phyloP scores from a whole-genome alignment of 192 early-diverging fungal species.

The Coemansia sp. region DNA sequence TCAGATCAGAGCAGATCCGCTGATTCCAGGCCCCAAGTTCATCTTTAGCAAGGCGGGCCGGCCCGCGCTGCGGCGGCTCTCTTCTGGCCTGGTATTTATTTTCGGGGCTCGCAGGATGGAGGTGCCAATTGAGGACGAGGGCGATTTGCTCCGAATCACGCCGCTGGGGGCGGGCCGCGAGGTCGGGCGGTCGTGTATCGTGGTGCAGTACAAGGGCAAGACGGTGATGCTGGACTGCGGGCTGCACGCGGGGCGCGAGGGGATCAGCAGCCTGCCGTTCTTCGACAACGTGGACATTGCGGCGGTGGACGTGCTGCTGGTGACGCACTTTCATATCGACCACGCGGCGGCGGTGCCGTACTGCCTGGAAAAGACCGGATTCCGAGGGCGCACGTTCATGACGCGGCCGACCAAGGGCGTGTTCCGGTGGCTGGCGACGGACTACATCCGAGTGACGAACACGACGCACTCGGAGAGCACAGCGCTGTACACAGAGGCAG shows the following conservation, averaged over 20 bases:
- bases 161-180: constrained; percentile 97
- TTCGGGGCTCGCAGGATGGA: no score
- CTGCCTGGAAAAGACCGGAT: constrained; percentile 94
- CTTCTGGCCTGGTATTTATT: neutral
- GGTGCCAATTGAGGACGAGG: constrained; percentile 58
- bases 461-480: constrained; percentile 55
- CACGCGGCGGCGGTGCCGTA: constrained; percentile 96
- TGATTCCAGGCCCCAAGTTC: no score
- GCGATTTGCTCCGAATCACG: constrained; percentile 82
- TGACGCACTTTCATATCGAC: constrained; percentile 97
- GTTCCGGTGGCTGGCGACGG: constrained; percentile 91
- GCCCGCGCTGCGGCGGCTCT: no score
- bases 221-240: constrained; percentile 96
- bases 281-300: constrained; percentile 91
- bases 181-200: constrained; percentile 89
- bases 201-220: constrained; percentile 94
- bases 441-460: constrained; percentile 85
- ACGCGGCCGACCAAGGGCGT: constrained; percentile 98
- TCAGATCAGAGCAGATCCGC: no score
- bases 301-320: constrained; percentile 79
- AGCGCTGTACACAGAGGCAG: constrained; percentile 85
- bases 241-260: constrained; percentile 87
- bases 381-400: constrained; percentile 97
- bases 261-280: constrained; percentile 88
- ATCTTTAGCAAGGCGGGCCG: no score